These are phyloP conservation scores for Saksenaea oblongispora DNA, from an alignment of 371 early-diverging fungal species.

Conservation along the genomic window DNA sequence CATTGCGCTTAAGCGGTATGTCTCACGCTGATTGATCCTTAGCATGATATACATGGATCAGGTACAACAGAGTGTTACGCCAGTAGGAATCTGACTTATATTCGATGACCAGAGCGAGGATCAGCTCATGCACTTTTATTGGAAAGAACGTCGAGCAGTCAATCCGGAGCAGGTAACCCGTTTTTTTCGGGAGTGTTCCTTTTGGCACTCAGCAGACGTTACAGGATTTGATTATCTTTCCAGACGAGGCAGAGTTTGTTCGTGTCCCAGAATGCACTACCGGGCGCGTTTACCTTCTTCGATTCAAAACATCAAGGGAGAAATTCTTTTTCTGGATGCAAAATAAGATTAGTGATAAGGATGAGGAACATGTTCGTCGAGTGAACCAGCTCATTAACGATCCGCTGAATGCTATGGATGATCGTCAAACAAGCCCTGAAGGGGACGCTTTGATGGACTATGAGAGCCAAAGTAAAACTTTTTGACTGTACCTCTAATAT, in stretches of 20 bases:
- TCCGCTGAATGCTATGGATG: slow-evolving; percentile 39
- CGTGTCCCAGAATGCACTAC: slow-evolving; percentile 67
- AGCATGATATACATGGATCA: slow-evolving; percentile 60
- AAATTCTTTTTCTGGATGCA: slow-evolving; percentile 87
- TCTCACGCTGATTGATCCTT: neutral
- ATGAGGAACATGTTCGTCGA: slow-evolving; percentile 50
- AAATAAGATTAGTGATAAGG: slow-evolving; percentile 58
- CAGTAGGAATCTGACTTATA: neutral
- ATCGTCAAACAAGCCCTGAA: slow-evolving; percentile 23
- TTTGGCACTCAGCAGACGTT: neutral
- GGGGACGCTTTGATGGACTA: slow-evolving; percentile 14
- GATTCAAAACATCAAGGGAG: slow-evolving; percentile 74
- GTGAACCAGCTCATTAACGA: slow-evolving; percentile 66
- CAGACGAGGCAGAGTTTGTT: slow-evolving; percentile 77
- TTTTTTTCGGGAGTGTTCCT: neutral
- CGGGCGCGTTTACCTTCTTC: slow-evolving; percentile 75
- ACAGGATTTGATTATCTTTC: slow-evolving; percentile 75
- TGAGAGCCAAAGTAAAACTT: neutral
- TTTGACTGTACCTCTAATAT: neutral
- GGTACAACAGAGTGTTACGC: slow-evolving; percentile 18
- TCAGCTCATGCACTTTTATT: slow-evolving; percentile 73
- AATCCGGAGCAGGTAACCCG: slow-evolving; percentile 56
- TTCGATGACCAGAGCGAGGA: slow-evolving; percentile 53
- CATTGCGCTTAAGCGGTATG: neutral
- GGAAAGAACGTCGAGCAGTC: slow-evolving; percentile 65